phyloP scores from a whole-genome alignment of 805 yeast genomes.

The Pichia gijzeniarum region DNA sequence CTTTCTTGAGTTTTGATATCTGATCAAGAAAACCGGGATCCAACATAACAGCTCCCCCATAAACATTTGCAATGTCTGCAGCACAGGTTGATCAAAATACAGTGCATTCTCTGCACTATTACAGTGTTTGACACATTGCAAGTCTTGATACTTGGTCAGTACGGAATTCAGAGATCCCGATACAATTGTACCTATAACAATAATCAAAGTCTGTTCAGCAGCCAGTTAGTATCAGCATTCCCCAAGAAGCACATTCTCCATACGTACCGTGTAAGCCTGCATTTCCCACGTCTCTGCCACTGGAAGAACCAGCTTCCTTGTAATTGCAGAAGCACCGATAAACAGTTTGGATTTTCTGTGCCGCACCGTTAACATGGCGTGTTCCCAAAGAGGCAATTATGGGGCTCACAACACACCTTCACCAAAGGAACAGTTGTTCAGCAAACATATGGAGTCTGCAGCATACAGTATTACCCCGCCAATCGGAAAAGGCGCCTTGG shows the following conservation, averaged over 20 bases:
- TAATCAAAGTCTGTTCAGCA: conserved; percentile 23
- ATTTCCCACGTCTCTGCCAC: background rate
- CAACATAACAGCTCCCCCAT: conserved; percentile 53
- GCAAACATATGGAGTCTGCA: too few species aligned
- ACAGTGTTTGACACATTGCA: conserved; percentile 61
- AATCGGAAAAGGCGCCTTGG: too few species aligned
- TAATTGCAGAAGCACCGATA: too few species aligned
- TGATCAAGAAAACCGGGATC: conserved; percentile 24
- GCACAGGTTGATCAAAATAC: conserved; percentile 67
- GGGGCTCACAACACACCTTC: background rate
- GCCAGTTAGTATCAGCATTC: background rate
- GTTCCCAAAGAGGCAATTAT: background rate
- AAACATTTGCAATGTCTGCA: conserved; percentile 79
- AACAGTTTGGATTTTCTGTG: too few species aligned
- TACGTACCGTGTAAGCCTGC: background rate
- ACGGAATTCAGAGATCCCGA: conserved; percentile 72
- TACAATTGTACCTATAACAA: conserved; percentile 48
- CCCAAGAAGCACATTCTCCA: background rate
- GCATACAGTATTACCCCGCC: too few species aligned
- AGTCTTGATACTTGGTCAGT: conserved; percentile 69
- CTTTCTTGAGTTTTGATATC: background rate
- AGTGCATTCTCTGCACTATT: conserved; percentile 39
- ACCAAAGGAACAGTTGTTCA: too few species aligned
- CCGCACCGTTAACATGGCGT: background rate
- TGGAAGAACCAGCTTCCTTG: too few species aligned